These are phyloP conservation scores for Hyphopichia homilentoma DNA, from an alignment of 805 yeast species.

Conservation along the genomic window DNA sequence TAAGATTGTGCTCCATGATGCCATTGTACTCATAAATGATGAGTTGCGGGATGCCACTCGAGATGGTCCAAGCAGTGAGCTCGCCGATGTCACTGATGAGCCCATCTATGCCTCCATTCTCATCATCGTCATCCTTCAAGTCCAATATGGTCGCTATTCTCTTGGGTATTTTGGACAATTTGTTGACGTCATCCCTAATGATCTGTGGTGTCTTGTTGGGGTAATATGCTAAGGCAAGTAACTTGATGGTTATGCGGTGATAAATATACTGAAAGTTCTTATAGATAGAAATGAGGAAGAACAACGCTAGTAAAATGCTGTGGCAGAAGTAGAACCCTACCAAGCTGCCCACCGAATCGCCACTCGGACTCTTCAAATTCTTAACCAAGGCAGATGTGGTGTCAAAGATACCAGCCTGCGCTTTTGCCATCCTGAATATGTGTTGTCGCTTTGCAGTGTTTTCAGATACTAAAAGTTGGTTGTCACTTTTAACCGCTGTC, in stretches of 20 bases:
- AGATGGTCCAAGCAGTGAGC: constrained; percentile 80
- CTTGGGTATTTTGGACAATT: constrained; percentile 72
- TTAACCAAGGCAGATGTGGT: too few species aligned
- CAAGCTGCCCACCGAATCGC: too few species aligned
- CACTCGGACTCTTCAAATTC: too few species aligned
- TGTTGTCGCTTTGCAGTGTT: too few species aligned
- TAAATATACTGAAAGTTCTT: constrained; percentile 50
- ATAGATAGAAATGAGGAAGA: constrained; percentile 52
- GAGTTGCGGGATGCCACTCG: constrained; percentile 74
- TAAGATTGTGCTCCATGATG: constrained; percentile 45
- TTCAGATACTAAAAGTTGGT: too few species aligned
- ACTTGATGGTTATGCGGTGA: constrained; percentile 52
- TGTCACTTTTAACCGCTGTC: too few species aligned
- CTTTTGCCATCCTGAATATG: too few species aligned
- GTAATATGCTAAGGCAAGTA: constrained; percentile 62
- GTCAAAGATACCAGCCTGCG: too few species aligned
- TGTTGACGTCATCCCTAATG: constrained; percentile 76
- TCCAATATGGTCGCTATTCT: constrained; percentile 73
- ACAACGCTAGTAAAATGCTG: constrained; percentile 47
- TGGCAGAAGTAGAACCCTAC: constrained; percentile 34
- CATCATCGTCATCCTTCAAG: constrained; percentile 71
- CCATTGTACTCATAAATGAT: constrained; percentile 82
- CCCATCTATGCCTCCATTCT: constrained; percentile 86
- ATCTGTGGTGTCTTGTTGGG: constrained; percentile 75
- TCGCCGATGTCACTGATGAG: constrained; percentile 75